Evolutionary conservation across 352 stramenopile genomes (phyloP).

Genomic region (Phytophthora tubulina): DNA sequence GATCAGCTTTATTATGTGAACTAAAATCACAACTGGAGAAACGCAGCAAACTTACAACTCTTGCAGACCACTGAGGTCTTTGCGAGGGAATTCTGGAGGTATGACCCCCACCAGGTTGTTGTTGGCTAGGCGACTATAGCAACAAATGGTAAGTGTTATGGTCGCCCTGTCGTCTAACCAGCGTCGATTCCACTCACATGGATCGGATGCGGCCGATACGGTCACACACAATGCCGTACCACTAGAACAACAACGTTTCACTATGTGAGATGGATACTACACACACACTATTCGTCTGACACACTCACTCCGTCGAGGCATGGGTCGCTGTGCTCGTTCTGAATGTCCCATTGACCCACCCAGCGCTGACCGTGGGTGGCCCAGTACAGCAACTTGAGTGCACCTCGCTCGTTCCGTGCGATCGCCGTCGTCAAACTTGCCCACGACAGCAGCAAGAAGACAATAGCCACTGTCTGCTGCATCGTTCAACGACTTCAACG

Average conservation of each 20-base stretch:
- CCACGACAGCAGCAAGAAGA: constrained; percentile 18
- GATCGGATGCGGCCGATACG: constrained; percentile 56
- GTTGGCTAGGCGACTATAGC: constrained; percentile 50
- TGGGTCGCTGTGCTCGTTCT: constrained; percentile 73
- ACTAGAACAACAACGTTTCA: constrained; percentile 40
- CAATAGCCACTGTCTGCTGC: neutral
- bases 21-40: neutral
- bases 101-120: constrained; percentile 78
- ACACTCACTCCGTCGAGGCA: constrained; percentile 55
- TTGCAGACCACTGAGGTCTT: constrained; percentile 55
- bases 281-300: neutral
- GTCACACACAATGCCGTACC: constrained; percentile 75
- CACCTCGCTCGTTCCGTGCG: constrained; percentile 60
- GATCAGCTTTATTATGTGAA: neutral
- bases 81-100: constrained; percentile 59
- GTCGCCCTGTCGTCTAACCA: neutral
- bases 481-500: constrained; percentile 20
- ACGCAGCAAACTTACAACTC: constrained; percentile 57
- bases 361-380: constrained; percentile 62
- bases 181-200: constrained; percentile 48
- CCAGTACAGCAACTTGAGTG: constrained; percentile 78
- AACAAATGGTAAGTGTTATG: neutral
- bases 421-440: constrained; percentile 4
- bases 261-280: neutral
- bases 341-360: constrained; percentile 64